A percentile compares a stretch with the other conserved stretches of the same genome.
Evolutionary conservation across 345 rosid genomes (phyloP).

Genomic region (Camelina laxa): DNA sequence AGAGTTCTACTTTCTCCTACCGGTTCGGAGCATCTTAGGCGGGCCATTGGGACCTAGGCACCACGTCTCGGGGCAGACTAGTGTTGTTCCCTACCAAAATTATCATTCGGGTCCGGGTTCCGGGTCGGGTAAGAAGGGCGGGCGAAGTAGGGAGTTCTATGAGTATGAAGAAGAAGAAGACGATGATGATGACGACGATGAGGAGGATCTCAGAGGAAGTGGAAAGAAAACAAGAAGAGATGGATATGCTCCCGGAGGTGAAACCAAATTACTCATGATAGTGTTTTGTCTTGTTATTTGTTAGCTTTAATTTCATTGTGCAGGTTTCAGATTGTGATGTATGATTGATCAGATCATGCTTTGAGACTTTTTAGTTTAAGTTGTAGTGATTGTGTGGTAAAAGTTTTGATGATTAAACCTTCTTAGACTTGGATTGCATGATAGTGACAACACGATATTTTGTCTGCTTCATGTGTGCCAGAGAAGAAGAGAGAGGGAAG

Average conservation of each 20-base stretch:
- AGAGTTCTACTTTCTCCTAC: slow-evolving; percentile 88
- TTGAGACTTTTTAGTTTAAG: background rate
- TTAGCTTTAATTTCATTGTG: background rate
- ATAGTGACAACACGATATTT: background rate
- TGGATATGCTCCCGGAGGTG: slow-evolving; percentile 66
- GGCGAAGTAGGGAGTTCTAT: slow-evolving; percentile 63
- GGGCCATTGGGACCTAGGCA: slow-evolving; percentile 77
- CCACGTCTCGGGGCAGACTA: slow-evolving; percentile 45
- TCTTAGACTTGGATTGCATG: background rate
- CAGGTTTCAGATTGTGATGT: background rate
- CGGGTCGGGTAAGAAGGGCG: slow-evolving; percentile 60
- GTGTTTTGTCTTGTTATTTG: background rate
- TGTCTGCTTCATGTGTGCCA: slow-evolving; percentile 41
- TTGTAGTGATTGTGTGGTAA: slow-evolving; percentile 12
- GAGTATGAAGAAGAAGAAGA: slow-evolving; percentile 61
- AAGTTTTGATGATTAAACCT: background rate
- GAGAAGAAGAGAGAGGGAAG: slow-evolving; percentile 91
- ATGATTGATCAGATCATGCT: slow-evolving; percentile 14
- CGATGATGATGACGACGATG: slow-evolving; percentile 49
- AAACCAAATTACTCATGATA: slow-evolving; percentile 40
- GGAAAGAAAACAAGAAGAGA: slow-evolving; percentile 87
- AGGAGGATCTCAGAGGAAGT: slow-evolving; percentile 60
- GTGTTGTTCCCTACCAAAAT: slow-evolving; percentile 53
- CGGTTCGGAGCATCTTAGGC: slow-evolving; percentile 85
- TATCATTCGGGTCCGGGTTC: slow-evolving; percentile 52